Percentiles rank a stretch among this genome's conserved stretches.
These are phyloP conservation scores for Ogataea wickerhamii DNA, from an alignment of 805 yeast genomes.

Conservation along the genomic window DNA sequence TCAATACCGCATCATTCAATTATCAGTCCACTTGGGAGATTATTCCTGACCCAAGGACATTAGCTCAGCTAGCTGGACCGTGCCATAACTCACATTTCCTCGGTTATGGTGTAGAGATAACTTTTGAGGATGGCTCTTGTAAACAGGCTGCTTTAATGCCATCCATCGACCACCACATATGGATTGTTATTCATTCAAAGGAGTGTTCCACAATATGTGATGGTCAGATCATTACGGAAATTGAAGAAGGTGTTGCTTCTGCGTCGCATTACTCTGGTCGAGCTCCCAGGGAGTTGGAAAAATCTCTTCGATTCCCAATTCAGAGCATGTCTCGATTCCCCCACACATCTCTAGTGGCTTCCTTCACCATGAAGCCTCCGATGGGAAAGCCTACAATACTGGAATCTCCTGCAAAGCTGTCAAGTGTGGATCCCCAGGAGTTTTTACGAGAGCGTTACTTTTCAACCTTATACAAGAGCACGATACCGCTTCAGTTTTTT, in stretches of 20 bases:
- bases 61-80: background rate
- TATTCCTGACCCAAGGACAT: slow-evolving; percentile 5
- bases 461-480: slow-evolving; percentile 24
- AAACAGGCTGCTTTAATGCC: slow-evolving; percentile 8
- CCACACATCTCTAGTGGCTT: background rate
- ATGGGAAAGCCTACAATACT: background rate
- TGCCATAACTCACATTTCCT: background rate
- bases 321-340: background rate
- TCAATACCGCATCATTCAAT: background rate
- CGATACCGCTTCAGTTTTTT: slow-evolving; percentile 28
- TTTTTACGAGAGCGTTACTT: slow-evolving; percentile 28
- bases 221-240: too few species aligned
- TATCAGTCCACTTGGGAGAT: slow-evolving; percentile 5
- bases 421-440: slow-evolving; percentile 25
- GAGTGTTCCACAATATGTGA: too few species aligned
- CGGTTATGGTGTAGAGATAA: slow-evolving; percentile 8
- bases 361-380: slow-evolving; percentile 13
- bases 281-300: background rate
- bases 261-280: background rate
- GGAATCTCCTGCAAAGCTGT: slow-evolving; percentile 13
- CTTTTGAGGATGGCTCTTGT: background rate
- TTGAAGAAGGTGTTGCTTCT: too few species aligned
- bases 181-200: slow-evolving; percentile 8
- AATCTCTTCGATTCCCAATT: background rate
- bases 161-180: slow-evolving; percentile 2